Base-by-base conservation (phyloP, 116 monocot species). In the Cymodocea nodosa region DNA sequence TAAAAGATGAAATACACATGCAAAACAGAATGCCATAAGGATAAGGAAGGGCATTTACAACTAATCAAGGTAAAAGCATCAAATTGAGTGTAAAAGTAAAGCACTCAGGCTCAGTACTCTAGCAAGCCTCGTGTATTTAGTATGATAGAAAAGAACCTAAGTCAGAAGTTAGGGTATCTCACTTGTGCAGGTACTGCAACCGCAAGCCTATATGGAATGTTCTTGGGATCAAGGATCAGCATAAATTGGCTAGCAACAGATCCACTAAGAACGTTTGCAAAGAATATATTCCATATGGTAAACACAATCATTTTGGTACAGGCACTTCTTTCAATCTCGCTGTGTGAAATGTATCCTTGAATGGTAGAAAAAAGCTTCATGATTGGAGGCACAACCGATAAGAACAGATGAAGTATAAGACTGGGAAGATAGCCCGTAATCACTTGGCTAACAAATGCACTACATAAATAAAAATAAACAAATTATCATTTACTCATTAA, bases 361-460 rank as follows among this genome's bases (percentile, higher is more conserved):
- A 99, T 99, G 37, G 78, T 86, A 11, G 99, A 99, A 67, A 99
- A 87, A 19, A 80, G 23, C 76, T 83, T 99, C 99, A 99, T 99
- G 70, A 89, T 72, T 1, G 99, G 80, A 71, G 99, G 92, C 24
- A 92, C 76, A 30, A 61, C 18, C 19, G 82, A 79, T 51, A 89
- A 65, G 80, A 92, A 77, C 44, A 82, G 35, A 18, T 81, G 81
- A 75, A 99, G 92, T 81, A 99, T 79, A 20, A 89, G 81, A 80
- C 92, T 92, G 24, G 99, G 99, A 74, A 99, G 86, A 73, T 99
- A 99, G 44, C 99, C 99, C 22, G 99, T 99, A 58, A 99, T 75
- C 34, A 99, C 69, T 89, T 92, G 89, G 71, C 83, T 92, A 23
- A 99, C 84, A 69, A 87, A 68, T 49, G 78, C 67, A 78, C 99